Evolutionary conservation across 192 early-diverging fungal species (phyloP).

Genomic region (Coemansia sp.): DNA sequence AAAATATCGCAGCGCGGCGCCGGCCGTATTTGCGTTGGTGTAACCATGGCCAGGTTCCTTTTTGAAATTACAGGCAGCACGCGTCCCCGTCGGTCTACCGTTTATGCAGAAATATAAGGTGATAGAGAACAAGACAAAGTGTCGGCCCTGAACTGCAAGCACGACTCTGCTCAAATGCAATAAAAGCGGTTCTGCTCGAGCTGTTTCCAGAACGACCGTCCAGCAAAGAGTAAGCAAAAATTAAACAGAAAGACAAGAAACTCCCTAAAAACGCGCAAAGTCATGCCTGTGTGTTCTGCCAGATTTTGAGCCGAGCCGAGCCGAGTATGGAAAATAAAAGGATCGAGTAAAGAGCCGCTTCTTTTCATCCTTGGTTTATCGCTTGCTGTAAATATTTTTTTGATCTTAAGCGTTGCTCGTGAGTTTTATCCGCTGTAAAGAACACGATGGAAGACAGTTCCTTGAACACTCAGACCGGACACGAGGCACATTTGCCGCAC

Average conservation of each 20-base stretch:
- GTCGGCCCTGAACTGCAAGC: not conserved
- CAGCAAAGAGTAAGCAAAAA: not conserved
- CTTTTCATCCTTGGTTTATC: not conserved
- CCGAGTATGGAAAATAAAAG: not conserved
- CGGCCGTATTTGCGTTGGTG: slow-evolving; percentile 48
- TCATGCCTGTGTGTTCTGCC: too few relatives aligned
- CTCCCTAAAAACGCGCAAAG: too few relatives aligned
- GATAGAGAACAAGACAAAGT: not conserved
- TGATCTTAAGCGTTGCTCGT: not conserved
- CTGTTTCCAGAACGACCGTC: not conserved
- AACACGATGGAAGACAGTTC: slow-evolving; percentile 3
- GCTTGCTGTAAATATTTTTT: not conserved
- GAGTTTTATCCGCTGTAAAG: not conserved
- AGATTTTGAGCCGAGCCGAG: not conserved
- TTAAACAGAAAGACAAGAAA: not conserved
- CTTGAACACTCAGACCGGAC: not conserved
- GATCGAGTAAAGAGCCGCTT: not conserved
- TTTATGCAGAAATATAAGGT: not conserved
- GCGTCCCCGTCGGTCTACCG: not conserved
- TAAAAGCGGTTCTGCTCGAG: not conserved
- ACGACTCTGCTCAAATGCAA: not conserved
- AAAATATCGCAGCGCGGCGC: slow-evolving; percentile 52
- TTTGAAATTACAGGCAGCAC: not conserved
- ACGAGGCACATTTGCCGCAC: slow-evolving; percentile 9
- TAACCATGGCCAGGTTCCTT: slow-evolving; percentile 25